A percentile compares a stretch with the other conserved stretches of the same genome.
Evolutionary conservation across 2,329 filamentous ascomycete genomes (phyloP).

Genomic region (Claviceps sorghi): DNA sequence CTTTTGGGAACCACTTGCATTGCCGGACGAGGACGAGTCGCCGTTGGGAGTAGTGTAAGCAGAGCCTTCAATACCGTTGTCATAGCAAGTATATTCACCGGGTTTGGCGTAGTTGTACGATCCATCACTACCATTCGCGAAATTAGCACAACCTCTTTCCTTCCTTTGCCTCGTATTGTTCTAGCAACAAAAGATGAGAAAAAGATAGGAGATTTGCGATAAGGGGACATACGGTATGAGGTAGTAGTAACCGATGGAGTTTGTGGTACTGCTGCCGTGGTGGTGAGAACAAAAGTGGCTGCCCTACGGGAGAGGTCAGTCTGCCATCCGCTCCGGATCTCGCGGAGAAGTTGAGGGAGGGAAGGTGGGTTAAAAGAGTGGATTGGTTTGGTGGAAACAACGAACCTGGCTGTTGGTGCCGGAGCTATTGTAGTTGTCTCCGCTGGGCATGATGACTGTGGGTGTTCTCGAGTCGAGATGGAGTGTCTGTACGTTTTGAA

Average conservation of each 20-base stretch:
- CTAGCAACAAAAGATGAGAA: neutral
- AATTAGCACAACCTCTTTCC: neutral
- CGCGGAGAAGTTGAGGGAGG: neutral
- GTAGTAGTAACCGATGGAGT: conserved; percentile 51
- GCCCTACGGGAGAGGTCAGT: conserved; percentile 29
- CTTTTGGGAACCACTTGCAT: neutral
- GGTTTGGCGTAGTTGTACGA: conserved; percentile 64
- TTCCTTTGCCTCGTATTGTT: neutral
- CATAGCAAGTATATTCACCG: conserved; percentile 55
- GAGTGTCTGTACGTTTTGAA: neutral
- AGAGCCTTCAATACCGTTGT: conserved; percentile 40
- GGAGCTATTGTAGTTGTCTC: conserved; percentile 31
- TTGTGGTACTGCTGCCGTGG: conserved; percentile 40
- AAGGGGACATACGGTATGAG: conserved; percentile 36
- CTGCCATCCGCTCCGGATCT: neutral
- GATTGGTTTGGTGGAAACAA: neutral
- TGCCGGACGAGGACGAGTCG: neutral
- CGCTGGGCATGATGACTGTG: conserved; percentile 7
- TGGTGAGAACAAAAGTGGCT: conserved; percentile 54
- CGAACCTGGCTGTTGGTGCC: conserved; percentile 50
- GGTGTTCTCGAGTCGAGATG: neutral
- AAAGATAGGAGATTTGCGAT: neutral
- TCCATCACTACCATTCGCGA: conserved; percentile 31
- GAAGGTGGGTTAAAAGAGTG: neutral
- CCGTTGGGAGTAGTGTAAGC: conserved; percentile 41